A percentile compares a stretch with the other conserved stretches of the same genome.
These are phyloP conservation scores for Mycena sanguinolenta DNA, from an alignment of 768 basidiomycete genomes.

Conservation along the genomic window DNA sequence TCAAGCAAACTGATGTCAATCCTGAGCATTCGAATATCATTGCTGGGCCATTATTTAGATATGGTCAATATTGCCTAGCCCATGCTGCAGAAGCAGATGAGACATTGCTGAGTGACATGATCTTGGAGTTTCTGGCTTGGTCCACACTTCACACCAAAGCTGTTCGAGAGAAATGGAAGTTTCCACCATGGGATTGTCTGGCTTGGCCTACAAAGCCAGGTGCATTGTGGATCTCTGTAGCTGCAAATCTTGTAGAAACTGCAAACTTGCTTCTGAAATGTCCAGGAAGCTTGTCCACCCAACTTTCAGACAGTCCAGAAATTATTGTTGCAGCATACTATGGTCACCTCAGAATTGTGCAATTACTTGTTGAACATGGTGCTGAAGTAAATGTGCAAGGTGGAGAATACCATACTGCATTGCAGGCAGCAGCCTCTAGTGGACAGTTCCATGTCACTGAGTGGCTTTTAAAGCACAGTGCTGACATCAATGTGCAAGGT, in stretches of 20 bases:
- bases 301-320: background rate
- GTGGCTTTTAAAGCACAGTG: background rate
- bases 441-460: background rate
- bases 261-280: background rate
- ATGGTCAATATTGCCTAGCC: background rate
- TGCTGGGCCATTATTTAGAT: background rate
- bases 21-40: background rate
- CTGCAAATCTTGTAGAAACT: background rate
- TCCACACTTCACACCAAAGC: background rate
- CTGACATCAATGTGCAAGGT: background rate
- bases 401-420: background rate
- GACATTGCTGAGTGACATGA: background rate
- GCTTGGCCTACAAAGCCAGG: background rate
- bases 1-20: too few relatives aligned
- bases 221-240: background rate
- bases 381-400: background rate
- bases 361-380: background rate
- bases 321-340: background rate
- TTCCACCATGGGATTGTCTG: background rate
- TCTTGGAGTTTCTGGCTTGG: constrained; percentile 3
- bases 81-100: background rate
- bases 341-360: background rate
- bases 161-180: background rate
- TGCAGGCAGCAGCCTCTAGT: background rate
- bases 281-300: background rate